Percentiles rank a stretch among this genome's conserved stretches.
These are phyloP conservation scores for Aspergillus sp. DNA, from an alignment of 2,329 filamentous ascomycete genomes.

Conservation along the genomic window DNA sequence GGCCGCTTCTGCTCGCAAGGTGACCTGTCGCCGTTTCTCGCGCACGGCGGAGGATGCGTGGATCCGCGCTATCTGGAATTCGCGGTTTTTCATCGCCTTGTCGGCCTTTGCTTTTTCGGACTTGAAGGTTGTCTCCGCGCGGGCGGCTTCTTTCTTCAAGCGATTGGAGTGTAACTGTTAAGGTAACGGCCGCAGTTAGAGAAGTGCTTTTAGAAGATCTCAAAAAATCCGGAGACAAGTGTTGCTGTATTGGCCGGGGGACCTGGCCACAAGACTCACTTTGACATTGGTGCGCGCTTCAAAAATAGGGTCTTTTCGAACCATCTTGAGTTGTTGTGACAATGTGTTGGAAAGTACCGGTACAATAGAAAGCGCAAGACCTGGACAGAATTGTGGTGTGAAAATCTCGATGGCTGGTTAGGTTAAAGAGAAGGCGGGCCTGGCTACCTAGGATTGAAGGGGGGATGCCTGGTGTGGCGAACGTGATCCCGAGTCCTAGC, in stretches of 20 bases:
- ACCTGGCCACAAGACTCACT: constrained; percentile 21
- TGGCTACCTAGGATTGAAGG: constrained; percentile 5
- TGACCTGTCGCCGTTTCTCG: constrained; percentile 48
- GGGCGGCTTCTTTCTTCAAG: constrained; percentile 48
- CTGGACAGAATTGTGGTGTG: not conserved
- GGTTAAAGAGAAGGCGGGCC: constrained; percentile 1
- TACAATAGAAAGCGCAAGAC: not conserved
- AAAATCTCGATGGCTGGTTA: not conserved
- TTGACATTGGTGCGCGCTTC: constrained; percentile 45
- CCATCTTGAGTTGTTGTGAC: constrained; percentile 28
- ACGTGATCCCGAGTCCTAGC: constrained; percentile 19
- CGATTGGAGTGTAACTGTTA: constrained; percentile 48
- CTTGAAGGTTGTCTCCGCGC: constrained; percentile 47
- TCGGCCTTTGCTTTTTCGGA: constrained; percentile 50
- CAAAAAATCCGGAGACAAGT: not conserved
- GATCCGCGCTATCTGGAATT: constrained; percentile 51
- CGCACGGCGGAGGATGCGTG: constrained; percentile 48
- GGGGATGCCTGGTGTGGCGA: constrained; percentile 18
- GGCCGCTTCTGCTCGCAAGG: constrained; percentile 46
- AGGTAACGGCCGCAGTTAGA: not conserved
- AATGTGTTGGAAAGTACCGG: not conserved
- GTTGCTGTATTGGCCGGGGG: not conserved
- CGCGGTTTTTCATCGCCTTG: constrained; percentile 48
- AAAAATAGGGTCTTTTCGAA: constrained; percentile 42
- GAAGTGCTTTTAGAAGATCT: not conserved